A percentile compares a stretch with the other conserved stretches of the same genome.
phyloP scores from a whole-genome alignment of 352 stramenopile genomes.

The Pythium sp. region DNA sequence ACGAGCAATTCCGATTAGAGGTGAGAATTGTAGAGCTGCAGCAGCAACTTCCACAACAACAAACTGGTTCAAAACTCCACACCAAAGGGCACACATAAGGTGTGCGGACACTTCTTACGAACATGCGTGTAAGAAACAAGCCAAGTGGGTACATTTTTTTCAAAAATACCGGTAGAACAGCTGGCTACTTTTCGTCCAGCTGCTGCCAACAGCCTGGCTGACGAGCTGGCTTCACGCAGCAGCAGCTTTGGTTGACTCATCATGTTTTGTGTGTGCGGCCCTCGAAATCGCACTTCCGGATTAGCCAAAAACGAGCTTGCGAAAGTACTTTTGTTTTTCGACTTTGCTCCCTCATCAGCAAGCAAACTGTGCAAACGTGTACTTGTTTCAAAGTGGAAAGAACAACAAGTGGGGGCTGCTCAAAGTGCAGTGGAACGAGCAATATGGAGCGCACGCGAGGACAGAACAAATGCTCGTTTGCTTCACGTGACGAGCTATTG shows the following conservation, averaged over 20 bases:
- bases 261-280: neutral
- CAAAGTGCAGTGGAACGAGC: neutral
- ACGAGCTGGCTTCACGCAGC: too few relatives aligned
- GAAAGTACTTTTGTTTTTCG: neutral
- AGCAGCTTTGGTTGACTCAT: neutral
- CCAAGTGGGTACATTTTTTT: neutral
- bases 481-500: neutral
- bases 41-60: neutral
- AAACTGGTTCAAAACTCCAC: neutral
- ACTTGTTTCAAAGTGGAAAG: neutral
- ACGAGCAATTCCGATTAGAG: neutral
- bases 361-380: neutral
- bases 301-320: neutral
- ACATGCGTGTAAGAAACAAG: neutral
- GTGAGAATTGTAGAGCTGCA: neutral
- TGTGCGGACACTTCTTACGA: neutral
- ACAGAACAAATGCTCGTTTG: neutral
- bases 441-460: neutral
- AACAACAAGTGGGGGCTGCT: neutral
- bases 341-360: neutral
- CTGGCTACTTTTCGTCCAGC: neutral
- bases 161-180: neutral
- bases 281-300: neutral
- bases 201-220: too few relatives aligned
- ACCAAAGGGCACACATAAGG: neutral